Percentiles rank a stretch among this genome's conserved stretches.
phyloP scores from a whole-genome alignment of 2,329 filamentous ascomycete genomes.

The Lojkania enalia region DNA sequence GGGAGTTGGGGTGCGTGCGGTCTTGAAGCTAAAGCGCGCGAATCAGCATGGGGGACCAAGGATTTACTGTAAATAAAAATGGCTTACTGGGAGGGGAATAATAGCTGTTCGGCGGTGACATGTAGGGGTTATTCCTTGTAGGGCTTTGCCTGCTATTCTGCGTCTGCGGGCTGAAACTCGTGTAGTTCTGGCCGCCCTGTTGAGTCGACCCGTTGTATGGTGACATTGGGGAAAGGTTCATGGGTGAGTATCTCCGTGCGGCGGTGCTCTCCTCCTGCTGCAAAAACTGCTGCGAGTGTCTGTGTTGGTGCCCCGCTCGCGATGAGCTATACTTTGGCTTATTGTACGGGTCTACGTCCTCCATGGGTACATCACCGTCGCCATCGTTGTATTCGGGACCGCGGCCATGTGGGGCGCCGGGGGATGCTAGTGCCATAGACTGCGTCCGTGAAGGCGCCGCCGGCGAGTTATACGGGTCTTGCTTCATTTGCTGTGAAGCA shows the following conservation, averaged over 20 bases:
- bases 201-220: slow-evolving; percentile 71
- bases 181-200: slow-evolving; percentile 48
- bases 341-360: slow-evolving; percentile 84
- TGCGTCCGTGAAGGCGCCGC: slow-evolving; percentile 41
- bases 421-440: slow-evolving; percentile 44
- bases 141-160: slow-evolving; percentile 75
- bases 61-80: slow-evolving; percentile 5
- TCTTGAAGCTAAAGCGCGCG: slow-evolving; percentile 41
- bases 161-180: slow-evolving; percentile 48
- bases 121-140: slow-evolving; percentile 64
- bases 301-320: slow-evolving; percentile 75
- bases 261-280: slow-evolving; percentile 80
- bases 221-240: slow-evolving; percentile 85
- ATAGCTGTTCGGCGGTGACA: slow-evolving; percentile 60
- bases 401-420: slow-evolving; percentile 31
- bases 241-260: slow-evolving; percentile 91
- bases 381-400: slow-evolving; percentile 45
- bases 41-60: slow-evolving; percentile 25
- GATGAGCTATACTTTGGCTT: slow-evolving; percentile 79
- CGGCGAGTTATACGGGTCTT: slow-evolving; percentile 41
- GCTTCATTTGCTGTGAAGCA: slow-evolving; percentile 38
- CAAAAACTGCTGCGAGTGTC: slow-evolving; percentile 73
- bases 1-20: slow-evolving; percentile 71
- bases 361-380: slow-evolving; percentile 66
- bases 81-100: slow-evolving; percentile 62